Base-by-base conservation (phyloP, 345 rosid genomes). In the Tarenaya hassleriana region DNA sequence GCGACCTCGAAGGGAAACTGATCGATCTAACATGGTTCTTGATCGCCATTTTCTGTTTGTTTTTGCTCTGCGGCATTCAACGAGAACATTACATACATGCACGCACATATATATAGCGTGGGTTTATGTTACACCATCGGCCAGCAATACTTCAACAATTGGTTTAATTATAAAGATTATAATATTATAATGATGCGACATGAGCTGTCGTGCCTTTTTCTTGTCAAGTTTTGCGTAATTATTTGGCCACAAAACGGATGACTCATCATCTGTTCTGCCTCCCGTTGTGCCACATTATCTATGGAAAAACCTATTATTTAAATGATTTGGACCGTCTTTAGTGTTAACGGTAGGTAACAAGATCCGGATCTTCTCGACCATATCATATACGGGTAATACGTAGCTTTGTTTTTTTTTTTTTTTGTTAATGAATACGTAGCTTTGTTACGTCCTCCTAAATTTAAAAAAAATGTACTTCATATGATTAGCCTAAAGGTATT, bases 1-100 rank as follows among this genome's bases (percentile, higher is more conserved):
- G 89, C 43, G 86, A 71, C 40, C 87, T 81, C 42, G 88, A 65
- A 46, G 94, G 86, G 54, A 84, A 69, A 63, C 94, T 88, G 16
- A 77, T 66, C n/a, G 91, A 84, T 73, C 91, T 60, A 17, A 68
- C 50, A 24, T 73, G 74, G 50, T 57, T 72, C 15, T 61, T 74
- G 18, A 50, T 42, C 4, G 73, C 77, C 80, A 77, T 67, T 47
- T 43, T 39, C 53, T 39, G 34, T 47, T 6, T 33, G 16, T 58
- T 19, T 34, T 16, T 34, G 31, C 16, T 9, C 3, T 41, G 56
- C 54, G 34, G 18, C 29, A 62, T 70, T 15, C 51, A 24, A 24
- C 5, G 3, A 5, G 29, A 24, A 24, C n/a, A n/a, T n/a, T n/a
- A n/a, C n/a, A n/a, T n/a, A n/a, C n/a, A 24, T 5, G 29, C 29